A percentile compares a stretch with the other conserved stretches of the same genome.
These are phyloP conservation scores for Eudorina sp. DNA, from an alignment of 139 green algal species.

Conservation along the genomic window DNA sequence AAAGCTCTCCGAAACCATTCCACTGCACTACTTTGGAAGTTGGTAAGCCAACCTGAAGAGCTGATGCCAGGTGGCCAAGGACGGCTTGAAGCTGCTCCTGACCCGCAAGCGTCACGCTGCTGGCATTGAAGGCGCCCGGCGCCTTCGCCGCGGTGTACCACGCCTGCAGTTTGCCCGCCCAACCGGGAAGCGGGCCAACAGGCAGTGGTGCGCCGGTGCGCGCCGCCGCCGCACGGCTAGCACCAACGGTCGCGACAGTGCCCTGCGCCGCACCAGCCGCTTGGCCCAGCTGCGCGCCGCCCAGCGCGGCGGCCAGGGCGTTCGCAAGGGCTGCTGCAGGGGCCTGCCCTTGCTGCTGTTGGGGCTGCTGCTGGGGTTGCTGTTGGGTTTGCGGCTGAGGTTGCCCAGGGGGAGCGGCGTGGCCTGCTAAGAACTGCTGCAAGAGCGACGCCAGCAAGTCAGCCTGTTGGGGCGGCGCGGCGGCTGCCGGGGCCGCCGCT, in stretches of 20 bases:
- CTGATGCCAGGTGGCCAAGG: background rate
- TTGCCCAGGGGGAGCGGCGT: background rate
- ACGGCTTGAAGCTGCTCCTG: conserved; percentile 31
- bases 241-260: background rate
- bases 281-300: too few species aligned
- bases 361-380: conserved; percentile 33
- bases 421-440: conserved; percentile 28
- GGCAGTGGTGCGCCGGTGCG: background rate
- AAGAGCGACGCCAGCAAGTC: background rate
- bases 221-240: conserved; percentile 10
- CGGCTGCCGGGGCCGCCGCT: background rate
- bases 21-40: too few species aligned
- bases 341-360: conserved; percentile 29
- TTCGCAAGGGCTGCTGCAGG: background rate
- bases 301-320: background rate
- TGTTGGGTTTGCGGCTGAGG: conserved; percentile 2
- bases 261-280: background rate
- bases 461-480: background rate
- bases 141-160: background rate
- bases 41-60: conserved; percentile 43
- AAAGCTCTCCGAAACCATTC: too few species aligned
- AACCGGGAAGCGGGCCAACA: background rate
- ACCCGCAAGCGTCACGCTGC: background rate
- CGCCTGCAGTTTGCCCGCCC: background rate
- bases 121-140: background rate